Percentiles rank a stretch among this genome's conserved stretches.
Conservation (phyloP, 129 eudicot species). For the Arctium lappa region DNA sequence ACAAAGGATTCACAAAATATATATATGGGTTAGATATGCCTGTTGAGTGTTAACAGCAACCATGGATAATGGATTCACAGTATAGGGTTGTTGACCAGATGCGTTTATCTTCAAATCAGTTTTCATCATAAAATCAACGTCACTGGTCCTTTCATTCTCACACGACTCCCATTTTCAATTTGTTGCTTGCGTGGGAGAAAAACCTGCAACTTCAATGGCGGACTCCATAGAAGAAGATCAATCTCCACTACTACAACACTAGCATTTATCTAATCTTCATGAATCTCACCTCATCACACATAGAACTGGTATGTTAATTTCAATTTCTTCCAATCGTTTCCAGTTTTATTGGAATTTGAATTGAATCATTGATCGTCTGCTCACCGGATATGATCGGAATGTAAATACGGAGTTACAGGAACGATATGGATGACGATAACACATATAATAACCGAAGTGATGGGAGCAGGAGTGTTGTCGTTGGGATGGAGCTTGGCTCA, state of each 20-base stretch:
- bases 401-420: slow-evolving; percentile 35
- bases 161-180: no score
- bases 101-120: no score
- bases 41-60: no score
- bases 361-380: background rate
- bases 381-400: background rate
- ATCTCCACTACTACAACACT: slow-evolving; percentile 15
- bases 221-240: slow-evolving; percentile 10
- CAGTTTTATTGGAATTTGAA: slow-evolving; percentile 3
- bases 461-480: slow-evolving; percentile 83
- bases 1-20: no score
- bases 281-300: slow-evolving; percentile 11
- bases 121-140: no score
- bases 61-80: no score
- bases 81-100: no score
- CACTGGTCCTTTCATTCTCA: no score
- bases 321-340: background rate
- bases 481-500: slow-evolving; percentile 80
- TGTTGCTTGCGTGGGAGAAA: no score
- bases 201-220: no score
- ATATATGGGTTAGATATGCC: no score
- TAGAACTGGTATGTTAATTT: slow-evolving; percentile 22
- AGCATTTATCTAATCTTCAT: slow-evolving; percentile 14
- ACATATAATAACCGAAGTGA: no score
- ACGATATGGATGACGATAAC: slow-evolving; percentile 67